Evolutionary conservation across 768 basidiomycete genomes (phyloP).

Genomic region (Termitomyces eurrhizus): DNA sequence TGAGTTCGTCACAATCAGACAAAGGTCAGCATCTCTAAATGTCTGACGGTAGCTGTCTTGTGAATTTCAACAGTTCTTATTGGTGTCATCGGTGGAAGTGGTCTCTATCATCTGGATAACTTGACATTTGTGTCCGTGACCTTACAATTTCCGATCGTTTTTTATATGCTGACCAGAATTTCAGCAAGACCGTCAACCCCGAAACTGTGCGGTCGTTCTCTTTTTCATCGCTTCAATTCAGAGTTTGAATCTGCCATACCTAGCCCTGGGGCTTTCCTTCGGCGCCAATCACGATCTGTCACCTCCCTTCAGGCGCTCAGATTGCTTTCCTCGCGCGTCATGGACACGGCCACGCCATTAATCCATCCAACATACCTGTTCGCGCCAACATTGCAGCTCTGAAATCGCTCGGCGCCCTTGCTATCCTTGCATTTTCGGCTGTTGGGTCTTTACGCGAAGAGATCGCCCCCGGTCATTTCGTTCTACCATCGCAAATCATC

Average conservation of each 20-base stretch:
- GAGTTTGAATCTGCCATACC: background rate
- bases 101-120: slow-evolving; percentile 91
- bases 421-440: slow-evolving; percentile 90
- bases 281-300: slow-evolving; percentile 87
- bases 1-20: slow-evolving; percentile 6
- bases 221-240: background rate
- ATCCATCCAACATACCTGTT: slow-evolving; percentile 76
- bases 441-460: slow-evolving; percentile 95
- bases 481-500: slow-evolving; percentile 89
- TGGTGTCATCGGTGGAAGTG: slow-evolving; percentile 90
- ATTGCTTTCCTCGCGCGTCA: slow-evolving; percentile 94
- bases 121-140: slow-evolving; percentile 75
- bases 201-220: slow-evolving; percentile 59
- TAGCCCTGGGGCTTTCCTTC: slow-evolving; percentile 94
- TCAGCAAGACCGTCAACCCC: slow-evolving; percentile 71
- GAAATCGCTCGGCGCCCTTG: slow-evolving; percentile 86
- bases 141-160: slow-evolving; percentile 25
- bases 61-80: slow-evolving; percentile 53
- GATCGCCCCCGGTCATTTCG: slow-evolving; percentile 85
- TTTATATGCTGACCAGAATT: background rate
- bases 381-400: slow-evolving; percentile 95
- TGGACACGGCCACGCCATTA: slow-evolving; percentile 73
- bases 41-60: too few species aligned
- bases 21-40: slow-evolving; percentile 3
- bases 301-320: slow-evolving; percentile 75